Evolutionary conservation across 2,329 filamentous ascomycete species (phyloP).

Genomic region (Xylariaceae sp.): DNA sequence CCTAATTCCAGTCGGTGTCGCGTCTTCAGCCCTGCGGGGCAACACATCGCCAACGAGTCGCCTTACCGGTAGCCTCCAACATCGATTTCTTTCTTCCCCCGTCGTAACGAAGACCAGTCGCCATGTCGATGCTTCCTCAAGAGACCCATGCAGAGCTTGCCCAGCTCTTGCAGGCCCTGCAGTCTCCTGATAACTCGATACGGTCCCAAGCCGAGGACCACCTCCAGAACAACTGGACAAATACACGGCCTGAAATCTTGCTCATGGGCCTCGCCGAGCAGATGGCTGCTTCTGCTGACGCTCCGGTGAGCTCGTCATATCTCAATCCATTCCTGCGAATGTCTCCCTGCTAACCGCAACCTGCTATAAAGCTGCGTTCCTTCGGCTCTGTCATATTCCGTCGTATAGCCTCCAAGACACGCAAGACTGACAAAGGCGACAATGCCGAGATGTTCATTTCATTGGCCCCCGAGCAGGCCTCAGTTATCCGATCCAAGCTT

Average conservation of each 20-base stretch:
- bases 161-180: constrained; percentile 82
- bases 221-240: constrained; percentile 86
- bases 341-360: neutral
- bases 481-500: constrained; percentile 78
- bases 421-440: constrained; percentile 68
- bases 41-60: constrained; percentile 2
- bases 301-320: constrained; percentile 52
- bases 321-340: constrained; percentile 1
- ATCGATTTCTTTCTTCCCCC: too few species aligned
- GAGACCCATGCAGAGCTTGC: constrained; percentile 81
- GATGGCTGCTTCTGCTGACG: constrained; percentile 71
- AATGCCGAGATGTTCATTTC: constrained; percentile 83
- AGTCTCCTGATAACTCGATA: constrained; percentile 82
- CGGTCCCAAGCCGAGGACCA: constrained; percentile 86
- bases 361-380: constrained; percentile 65
- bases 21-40: constrained; percentile 20
- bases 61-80: constrained; percentile 1
- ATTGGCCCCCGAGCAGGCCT: constrained; percentile 66
- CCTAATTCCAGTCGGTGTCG: constrained; percentile 1
- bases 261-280: constrained; percentile 95
- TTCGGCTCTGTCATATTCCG: constrained; percentile 94
- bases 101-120: too few species aligned
- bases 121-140: constrained; percentile 80
- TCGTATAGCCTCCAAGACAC: constrained; percentile 83
- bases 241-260: constrained; percentile 74